These are phyloP conservation scores for Suhomyces atakaporum DNA, from an alignment of 1,139 yeast genomes.

Conservation along the genomic window DNA sequence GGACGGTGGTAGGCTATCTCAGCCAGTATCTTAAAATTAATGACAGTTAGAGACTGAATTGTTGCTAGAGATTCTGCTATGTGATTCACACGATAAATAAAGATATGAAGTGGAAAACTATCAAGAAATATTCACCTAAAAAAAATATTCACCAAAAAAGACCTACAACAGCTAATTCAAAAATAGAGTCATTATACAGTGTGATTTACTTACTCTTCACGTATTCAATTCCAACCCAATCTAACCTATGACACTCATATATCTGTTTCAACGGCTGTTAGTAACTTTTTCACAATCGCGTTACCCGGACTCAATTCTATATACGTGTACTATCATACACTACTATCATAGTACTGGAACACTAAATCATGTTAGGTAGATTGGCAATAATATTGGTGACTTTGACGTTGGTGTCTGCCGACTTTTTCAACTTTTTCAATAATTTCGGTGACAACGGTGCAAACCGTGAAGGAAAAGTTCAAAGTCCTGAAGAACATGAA, in stretches of 20 bases:
- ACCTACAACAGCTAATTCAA: no score
- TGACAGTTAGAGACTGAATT: no score
- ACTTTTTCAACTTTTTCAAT: conserved; percentile 39
- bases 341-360: no score
- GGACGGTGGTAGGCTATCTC: conserved; percentile 4
- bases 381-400: conserved; percentile 12
- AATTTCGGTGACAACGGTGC: conserved; percentile 25
- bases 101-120: no score
- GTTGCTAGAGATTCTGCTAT: no score
- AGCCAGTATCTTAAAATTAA: no score
- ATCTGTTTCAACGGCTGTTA: background rate
- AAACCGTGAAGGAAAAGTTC: conserved; percentile 23
- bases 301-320: background rate
- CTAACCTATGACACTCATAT: background rate
- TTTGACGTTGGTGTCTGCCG: conserved; percentile 24
- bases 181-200: no score
- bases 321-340: conserved; percentile 2
- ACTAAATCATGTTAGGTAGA: conserved; percentile 14
- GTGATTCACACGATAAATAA: no score
- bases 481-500: conserved; percentile 33
- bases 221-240: no score
- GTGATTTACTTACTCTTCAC: no score
- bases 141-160: no score
- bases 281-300: background rate
- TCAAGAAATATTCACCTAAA: no score